phyloP scores from a whole-genome alignment of 2,329 filamentous ascomycete genomes.

The Chaetomium olivaceum region DNA sequence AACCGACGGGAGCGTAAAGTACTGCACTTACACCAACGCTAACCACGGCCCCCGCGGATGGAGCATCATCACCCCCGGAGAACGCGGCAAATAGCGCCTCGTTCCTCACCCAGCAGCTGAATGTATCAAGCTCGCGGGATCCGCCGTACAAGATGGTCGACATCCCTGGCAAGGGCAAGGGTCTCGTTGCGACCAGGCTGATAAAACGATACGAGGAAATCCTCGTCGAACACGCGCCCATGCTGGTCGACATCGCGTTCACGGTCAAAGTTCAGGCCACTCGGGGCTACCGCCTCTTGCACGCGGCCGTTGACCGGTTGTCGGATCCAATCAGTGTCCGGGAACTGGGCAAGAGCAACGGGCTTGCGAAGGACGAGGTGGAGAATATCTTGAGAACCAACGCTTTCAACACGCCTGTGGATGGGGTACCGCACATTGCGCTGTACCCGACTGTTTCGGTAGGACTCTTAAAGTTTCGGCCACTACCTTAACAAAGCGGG shows the following conservation, averaged over 20 bases:
- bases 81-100: conserved; percentile 36
- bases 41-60: conserved; percentile 36
- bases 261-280: conserved; percentile 33
- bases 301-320: conserved; percentile 36
- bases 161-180: conserved; percentile 40
- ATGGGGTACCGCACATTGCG: conserved; percentile 30
- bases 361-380: conserved; percentile 35
- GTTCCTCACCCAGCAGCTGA: conserved; percentile 27
- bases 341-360: conserved; percentile 35
- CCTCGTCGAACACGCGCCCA: conserved; percentile 39
- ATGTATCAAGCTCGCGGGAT: conserved; percentile 27
- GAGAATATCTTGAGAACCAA: conserved; percentile 42
- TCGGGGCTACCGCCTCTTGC: conserved; percentile 37
- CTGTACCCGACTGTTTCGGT: conserved; percentile 32
- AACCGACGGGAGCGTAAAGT: conserved; percentile 21
- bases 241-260: conserved; percentile 39
- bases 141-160: conserved; percentile 37
- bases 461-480: background rate
- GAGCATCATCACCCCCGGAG: conserved; percentile 40
- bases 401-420: conserved; percentile 36
- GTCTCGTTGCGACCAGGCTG: conserved; percentile 35
- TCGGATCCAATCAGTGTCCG: conserved; percentile 35
- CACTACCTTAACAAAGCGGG: too few species aligned
- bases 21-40: conserved; percentile 37
- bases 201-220: conserved; percentile 36